Conservation (phyloP, 768 basidiomycete species). For the Mycena sanguinolenta region DNA sequence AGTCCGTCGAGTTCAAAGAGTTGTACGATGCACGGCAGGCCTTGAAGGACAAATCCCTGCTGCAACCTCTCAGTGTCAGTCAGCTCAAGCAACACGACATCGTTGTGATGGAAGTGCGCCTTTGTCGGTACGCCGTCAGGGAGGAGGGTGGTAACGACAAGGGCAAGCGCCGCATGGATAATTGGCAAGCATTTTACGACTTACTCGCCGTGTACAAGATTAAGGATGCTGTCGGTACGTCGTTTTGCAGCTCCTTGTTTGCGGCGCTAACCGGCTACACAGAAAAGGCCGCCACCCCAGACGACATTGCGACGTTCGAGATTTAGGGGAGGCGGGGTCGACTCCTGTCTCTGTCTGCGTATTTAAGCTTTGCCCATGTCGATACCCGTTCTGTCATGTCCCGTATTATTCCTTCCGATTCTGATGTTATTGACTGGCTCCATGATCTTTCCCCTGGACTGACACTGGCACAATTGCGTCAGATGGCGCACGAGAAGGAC, state of each 20-base stretch:
- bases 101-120: background rate
- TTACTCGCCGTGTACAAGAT: background rate
- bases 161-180: background rate
- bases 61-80: conserved; percentile 1
- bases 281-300: too few relatives aligned
- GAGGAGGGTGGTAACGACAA: background rate
- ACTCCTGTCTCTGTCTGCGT: too few relatives aligned
- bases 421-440: too few relatives aligned
- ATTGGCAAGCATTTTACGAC: conserved; percentile 12
- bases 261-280: too few relatives aligned
- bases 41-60: background rate
- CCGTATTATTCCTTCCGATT: too few relatives aligned
- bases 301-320: too few relatives aligned
- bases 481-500: too few relatives aligned
- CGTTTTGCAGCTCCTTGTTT: background rate
- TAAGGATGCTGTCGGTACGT: conserved; percentile 1
- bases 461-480: too few relatives aligned
- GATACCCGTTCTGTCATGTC: too few relatives aligned
- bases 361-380: too few relatives aligned
- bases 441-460: too few relatives aligned
- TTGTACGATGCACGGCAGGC: background rate
- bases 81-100: conserved; percentile 3
- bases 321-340: too few relatives aligned
- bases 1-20: background rate
- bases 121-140: background rate